Percentiles rank a stretch among this genome's conserved stretches.
phyloP scores from a whole-genome alignment of 371 early-diverging fungal genomes.

The Haplosporangium sp. region DNA sequence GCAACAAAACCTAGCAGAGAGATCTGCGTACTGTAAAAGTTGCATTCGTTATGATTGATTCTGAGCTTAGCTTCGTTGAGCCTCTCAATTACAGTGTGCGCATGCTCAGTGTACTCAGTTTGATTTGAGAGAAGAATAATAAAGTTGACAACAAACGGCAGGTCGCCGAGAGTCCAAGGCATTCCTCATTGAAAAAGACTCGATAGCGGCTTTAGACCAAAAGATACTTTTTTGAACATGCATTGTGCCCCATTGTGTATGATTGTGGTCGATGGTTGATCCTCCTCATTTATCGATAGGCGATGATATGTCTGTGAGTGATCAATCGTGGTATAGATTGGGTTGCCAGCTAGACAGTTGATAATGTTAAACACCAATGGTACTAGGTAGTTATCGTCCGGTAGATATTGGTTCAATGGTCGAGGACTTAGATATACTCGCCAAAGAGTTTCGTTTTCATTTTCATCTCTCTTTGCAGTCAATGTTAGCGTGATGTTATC shows the following conservation, averaged over 20 bases:
- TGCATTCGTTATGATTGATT: slow-evolving; percentile 11
- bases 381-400: slow-evolving; percentile 34
- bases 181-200: slow-evolving; percentile 11
- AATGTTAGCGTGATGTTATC: slow-evolving; percentile 40
- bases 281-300: slow-evolving; percentile 35
- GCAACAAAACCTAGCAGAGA: slow-evolving; percentile 4
- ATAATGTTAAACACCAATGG: slow-evolving; percentile 41
- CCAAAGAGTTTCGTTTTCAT: slow-evolving; percentile 19
- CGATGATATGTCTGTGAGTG: slow-evolving; percentile 46
- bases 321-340: slow-evolving; percentile 40
- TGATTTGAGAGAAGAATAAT: slow-evolving; percentile 12
- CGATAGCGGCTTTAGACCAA: too few relatives aligned
- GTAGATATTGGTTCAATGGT: slow-evolving; percentile 26
- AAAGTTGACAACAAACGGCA: slow-evolving; percentile 5
- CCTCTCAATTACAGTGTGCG: slow-evolving; percentile 3
- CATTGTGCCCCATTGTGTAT: too few relatives aligned
- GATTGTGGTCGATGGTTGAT: slow-evolving; percentile 26
- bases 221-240: too few relatives aligned
- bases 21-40: slow-evolving; percentile 13
- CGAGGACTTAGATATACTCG: slow-evolving; percentile 36
- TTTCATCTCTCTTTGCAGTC: slow-evolving; percentile 31
- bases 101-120: slow-evolving; percentile 2
- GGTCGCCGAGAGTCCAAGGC: slow-evolving; percentile 13
- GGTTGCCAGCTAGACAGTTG: slow-evolving; percentile 32
- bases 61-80: slow-evolving; percentile 17